Evolutionary conservation across 169 alveolate genomes (phyloP).

Genomic region (Cryptosporidium sp.): DNA sequence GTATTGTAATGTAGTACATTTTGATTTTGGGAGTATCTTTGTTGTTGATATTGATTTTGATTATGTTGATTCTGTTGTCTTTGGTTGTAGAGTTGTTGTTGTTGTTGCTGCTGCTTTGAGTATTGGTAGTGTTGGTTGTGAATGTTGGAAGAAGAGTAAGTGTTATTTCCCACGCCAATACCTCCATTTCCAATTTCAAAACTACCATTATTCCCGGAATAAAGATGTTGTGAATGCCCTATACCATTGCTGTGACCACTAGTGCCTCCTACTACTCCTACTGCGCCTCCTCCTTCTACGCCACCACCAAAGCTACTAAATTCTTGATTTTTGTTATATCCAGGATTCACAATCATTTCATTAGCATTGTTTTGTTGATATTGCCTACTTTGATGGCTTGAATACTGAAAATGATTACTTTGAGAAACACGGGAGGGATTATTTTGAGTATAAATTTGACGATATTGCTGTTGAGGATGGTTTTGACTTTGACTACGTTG

Average conservation of each 20-base stretch:
- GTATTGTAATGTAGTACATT: not conserved
- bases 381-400: not conserved
- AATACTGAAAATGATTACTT: not conserved
- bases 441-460: not conserved
- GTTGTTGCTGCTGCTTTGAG: not conserved
- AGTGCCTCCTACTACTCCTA: not conserved
- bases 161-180: not conserved
- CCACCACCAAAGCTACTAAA: not conserved
- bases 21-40: not conserved
- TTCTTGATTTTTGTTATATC: not conserved
- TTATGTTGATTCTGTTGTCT: not conserved
- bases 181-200: not conserved
- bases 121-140: constrained; percentile 1
- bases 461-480: constrained; percentile 12
- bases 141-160: not conserved
- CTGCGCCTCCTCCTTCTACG: too few relatives aligned
- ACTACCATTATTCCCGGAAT: not conserved
- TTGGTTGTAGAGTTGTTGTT: constrained; percentile 10
- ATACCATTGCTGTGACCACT: not conserved
- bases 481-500: constrained; percentile 69
- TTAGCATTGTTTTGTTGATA: not conserved
- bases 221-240: not conserved
- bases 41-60: constrained; percentile 25
- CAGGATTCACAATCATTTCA: not conserved
- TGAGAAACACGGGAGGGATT: not conserved